phyloP scores from a whole-genome alignment of 257 asterid species.

The Scutellaria galericulata region DNA sequence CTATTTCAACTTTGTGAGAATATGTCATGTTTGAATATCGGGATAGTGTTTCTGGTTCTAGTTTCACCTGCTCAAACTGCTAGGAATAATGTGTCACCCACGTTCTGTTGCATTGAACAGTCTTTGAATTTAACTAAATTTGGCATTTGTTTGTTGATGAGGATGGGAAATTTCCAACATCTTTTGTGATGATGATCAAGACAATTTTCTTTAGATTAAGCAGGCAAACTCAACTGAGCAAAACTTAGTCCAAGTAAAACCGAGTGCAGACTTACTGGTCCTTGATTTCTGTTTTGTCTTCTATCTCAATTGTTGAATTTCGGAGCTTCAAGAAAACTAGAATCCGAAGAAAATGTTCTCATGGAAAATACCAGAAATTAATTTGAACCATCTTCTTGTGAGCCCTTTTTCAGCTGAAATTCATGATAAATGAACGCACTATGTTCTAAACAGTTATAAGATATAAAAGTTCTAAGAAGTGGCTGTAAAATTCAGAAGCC shows the following conservation, averaged over 20 bases:
- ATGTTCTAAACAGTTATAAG: background rate
- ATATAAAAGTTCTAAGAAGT: no score
- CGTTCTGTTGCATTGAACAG: background rate
- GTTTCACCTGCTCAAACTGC: conserved; percentile 72
- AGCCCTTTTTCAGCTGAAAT: background rate
- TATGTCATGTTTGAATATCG: conserved; percentile 31
- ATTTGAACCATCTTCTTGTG: no score
- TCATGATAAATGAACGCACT: background rate
- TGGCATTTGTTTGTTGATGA: conserved; percentile 2
- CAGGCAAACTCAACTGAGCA: background rate
- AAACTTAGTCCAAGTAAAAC: background rate
- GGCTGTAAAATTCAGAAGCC: background rate
- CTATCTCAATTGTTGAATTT: no score
- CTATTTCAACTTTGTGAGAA: conserved; percentile 36
- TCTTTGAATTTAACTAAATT: conserved; percentile 5
- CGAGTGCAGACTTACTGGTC: no score
- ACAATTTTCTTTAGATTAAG: background rate
- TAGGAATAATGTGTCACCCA: conserved; percentile 41
- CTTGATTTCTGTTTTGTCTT: no score
- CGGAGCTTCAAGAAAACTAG: no score
- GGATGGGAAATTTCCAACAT: background rate
- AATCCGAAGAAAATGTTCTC: no score
- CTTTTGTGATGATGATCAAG: background rate
- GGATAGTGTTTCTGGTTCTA: conserved; percentile 52
- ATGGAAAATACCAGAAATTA: no score